These are phyloP conservation scores for Ceratocystis papillata DNA, from an alignment of 2,329 filamentous ascomycete species.

Conservation along the genomic window DNA sequence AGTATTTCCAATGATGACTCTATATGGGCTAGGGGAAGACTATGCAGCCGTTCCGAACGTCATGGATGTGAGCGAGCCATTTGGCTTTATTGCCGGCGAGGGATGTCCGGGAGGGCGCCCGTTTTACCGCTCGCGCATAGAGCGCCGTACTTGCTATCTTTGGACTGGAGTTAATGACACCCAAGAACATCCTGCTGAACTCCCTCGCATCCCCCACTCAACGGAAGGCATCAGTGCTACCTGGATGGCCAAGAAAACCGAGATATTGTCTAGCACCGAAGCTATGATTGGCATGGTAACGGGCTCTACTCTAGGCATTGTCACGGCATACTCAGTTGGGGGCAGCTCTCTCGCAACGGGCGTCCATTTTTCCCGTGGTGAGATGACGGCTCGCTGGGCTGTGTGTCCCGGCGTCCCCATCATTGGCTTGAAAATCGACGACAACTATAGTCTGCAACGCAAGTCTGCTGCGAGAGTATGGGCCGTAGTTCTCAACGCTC, in stretches of 20 bases:
- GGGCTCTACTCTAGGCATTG: constrained; percentile 71
- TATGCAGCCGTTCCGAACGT: constrained; percentile 69
- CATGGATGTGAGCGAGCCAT: constrained; percentile 81
- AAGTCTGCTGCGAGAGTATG: constrained; percentile 63
- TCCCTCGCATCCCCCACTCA: constrained; percentile 57
- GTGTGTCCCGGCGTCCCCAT: constrained; percentile 89
- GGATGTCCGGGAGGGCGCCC: constrained; percentile 72
- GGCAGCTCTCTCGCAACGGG: constrained; percentile 35
- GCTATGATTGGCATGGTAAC: constrained; percentile 72
- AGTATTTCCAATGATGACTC: constrained; percentile 58
- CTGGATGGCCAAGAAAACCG: constrained; percentile 78
- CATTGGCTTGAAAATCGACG: constrained; percentile 70
- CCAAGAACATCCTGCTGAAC: constrained; percentile 3
- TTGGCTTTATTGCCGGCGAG: constrained; percentile 75
- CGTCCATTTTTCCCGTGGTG: constrained; percentile 56
- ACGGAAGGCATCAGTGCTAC: constrained; percentile 64
- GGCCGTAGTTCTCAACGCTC: constrained; percentile 86
- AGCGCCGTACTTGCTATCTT: constrained; percentile 10
- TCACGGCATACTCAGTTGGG: constrained; percentile 72
- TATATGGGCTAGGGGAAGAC: constrained; percentile 69
- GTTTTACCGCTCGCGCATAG: constrained; percentile 50
- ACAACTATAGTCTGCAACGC: constrained; percentile 63
- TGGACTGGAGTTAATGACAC: constrained; percentile 1
- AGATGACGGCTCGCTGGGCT: constrained; percentile 80
- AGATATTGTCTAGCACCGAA: constrained; percentile 60